These are phyloP conservation scores for Wickerhamiella cacticola DNA, from an alignment of 805 yeast species.

Conservation along the genomic window DNA sequence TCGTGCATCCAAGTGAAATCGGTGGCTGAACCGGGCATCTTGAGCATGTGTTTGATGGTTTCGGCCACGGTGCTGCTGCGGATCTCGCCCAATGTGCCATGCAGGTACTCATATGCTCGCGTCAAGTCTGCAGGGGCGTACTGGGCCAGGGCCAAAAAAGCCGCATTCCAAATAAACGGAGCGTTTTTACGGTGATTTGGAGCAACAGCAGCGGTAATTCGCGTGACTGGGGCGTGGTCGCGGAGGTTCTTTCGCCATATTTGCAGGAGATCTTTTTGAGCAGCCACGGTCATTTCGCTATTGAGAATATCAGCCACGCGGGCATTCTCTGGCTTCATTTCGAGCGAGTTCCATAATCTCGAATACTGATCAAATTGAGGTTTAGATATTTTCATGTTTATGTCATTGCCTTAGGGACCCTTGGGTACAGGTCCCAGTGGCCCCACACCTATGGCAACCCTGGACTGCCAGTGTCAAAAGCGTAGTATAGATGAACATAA, in stretches of 20 bases:
- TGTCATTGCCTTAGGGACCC: too few relatives aligned
- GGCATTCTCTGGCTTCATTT: slow-evolving; percentile 3
- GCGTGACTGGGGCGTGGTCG: not conserved
- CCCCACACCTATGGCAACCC: too few relatives aligned
- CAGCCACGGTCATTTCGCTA: not conserved
- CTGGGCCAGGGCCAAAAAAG: not conserved
- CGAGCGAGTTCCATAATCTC: not conserved
- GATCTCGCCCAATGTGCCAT: not conserved
- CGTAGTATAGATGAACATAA: too few relatives aligned
- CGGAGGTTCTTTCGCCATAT: slow-evolving; percentile 3
- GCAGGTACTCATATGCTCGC: not conserved
- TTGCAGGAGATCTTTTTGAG: slow-evolving; percentile 2
- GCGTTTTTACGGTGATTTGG: not conserved
- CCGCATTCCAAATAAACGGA: slow-evolving; percentile 1
- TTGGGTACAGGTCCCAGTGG: too few relatives aligned
- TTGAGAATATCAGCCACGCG: slow-evolving; percentile 2
- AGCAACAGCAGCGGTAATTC: not conserved
- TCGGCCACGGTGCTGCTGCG: not conserved
- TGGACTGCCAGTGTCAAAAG: too few relatives aligned
- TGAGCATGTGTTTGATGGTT: not conserved
- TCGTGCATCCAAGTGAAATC: not conserved
- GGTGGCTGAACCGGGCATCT: not conserved
- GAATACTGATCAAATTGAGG: slow-evolving; percentile 5
- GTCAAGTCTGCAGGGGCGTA: not conserved
- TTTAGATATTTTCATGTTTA: not conserved